These are phyloP conservation scores for Trametes hirsuta DNA, from an alignment of 1,284 basidiomycete genomes.

Conservation along the genomic window DNA sequence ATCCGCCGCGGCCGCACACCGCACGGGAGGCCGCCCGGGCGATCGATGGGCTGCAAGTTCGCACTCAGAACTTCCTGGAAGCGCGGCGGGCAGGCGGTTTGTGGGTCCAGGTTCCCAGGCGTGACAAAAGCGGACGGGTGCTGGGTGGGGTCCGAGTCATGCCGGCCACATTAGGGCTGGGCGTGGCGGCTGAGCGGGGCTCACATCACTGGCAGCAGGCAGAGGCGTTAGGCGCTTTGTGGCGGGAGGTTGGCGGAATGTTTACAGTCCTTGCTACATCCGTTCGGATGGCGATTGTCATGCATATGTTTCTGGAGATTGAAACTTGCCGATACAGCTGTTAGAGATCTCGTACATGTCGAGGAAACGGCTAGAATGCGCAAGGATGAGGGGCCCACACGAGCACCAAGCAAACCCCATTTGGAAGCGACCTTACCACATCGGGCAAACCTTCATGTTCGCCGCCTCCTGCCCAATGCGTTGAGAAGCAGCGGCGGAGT, in stretches of 20 bases:
- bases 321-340: too few species aligned
- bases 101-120: not conserved
- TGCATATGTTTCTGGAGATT: too few species aligned
- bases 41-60: not conserved
- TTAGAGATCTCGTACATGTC: too few species aligned
- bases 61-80: not conserved
- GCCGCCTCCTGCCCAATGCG: slow-evolving; percentile 9
- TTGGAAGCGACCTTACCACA: not conserved
- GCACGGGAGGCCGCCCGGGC: not conserved
- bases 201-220: too few species aligned
- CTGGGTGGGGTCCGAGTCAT: not conserved
- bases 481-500: slow-evolving; percentile 17
- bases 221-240: too few species aligned
- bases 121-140: not conserved
- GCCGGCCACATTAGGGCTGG: not conserved
- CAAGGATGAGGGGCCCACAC: not conserved
- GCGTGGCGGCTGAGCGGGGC: too few species aligned
- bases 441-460: not conserved
- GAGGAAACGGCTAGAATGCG: too few species aligned
- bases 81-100: not conserved
- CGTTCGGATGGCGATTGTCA: too few species aligned
- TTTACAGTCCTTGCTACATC: too few species aligned
- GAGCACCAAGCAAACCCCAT: not conserved
- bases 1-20: not conserved
- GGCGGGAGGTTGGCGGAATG: too few species aligned